Percentiles rank a stretch among this genome's conserved stretches.
phyloP scores from a whole-genome alignment of 345 rosid genomes.

The Microthlaspi erraticum region DNA sequence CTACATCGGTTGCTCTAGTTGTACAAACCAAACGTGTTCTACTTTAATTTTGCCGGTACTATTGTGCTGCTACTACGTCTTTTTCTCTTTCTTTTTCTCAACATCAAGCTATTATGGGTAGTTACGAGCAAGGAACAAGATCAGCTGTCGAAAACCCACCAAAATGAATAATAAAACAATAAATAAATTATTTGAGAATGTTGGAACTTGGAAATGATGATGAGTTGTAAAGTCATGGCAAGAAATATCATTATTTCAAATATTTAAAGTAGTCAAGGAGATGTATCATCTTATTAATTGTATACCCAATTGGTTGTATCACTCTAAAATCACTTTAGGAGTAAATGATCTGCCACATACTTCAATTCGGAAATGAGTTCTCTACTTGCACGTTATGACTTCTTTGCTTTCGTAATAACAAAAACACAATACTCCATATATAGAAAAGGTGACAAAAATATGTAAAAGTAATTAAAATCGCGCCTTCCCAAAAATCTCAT shows the following conservation, averaged over 20 bases:
- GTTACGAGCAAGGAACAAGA: conserved; percentile 39
- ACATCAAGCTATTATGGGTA: conserved; percentile 31
- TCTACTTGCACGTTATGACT: conserved; percentile 29
- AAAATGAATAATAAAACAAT: conserved; percentile 23
- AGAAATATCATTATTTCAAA: conserved; percentile 26
- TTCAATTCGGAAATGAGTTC: conserved; percentile 13
- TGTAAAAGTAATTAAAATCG: conserved; percentile 15
- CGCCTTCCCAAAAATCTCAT: conserved; percentile 31
- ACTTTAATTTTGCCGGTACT: conserved; percentile 15
- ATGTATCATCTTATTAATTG: conserved; percentile 25
- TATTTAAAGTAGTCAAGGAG: conserved; percentile 39
- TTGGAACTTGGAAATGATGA: conserved; percentile 45
- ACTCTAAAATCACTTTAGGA: conserved; percentile 19
- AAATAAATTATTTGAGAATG: conserved; percentile 27
- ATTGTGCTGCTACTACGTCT: background rate
- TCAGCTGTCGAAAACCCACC: conserved; percentile 36
- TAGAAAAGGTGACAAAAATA: conserved; percentile 7
- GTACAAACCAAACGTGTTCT: conserved; percentile 25
- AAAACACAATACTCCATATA: background rate
- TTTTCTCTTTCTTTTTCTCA: background rate
- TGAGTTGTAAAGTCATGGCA: conserved; percentile 47
- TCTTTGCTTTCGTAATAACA: conserved; percentile 24
- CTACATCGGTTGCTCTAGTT: conserved; percentile 13
- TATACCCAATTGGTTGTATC: conserved; percentile 29
- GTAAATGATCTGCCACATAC: conserved; percentile 27